phyloP scores from a whole-genome alignment of 495 filamentous ascomycete species.

The Penicillium taxi region DNA sequence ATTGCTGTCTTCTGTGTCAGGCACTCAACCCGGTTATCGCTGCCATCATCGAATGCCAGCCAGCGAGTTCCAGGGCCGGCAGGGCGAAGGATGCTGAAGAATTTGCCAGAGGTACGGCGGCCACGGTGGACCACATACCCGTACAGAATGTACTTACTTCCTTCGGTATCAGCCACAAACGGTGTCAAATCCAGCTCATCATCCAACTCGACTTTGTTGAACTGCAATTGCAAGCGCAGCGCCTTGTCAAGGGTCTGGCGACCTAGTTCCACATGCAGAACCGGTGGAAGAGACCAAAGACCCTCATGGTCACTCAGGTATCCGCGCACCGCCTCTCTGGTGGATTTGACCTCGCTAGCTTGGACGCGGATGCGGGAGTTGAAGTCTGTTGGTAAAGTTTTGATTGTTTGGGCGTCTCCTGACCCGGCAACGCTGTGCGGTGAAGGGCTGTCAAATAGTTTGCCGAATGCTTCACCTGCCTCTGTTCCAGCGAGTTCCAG shows the following conservation, averaged over 20 bases:
- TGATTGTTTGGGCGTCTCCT: conserved; percentile 7
- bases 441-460: conserved; percentile 39
- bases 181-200: conserved; percentile 42
- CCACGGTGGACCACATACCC: conserved; percentile 56
- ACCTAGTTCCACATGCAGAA: conserved; percentile 53
- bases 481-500: conserved; percentile 42
- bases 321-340: conserved; percentile 21
- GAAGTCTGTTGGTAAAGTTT: conserved; percentile 32
- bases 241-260: conserved; percentile 48
- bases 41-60: conserved; percentile 53
- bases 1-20: conserved; percentile 52
- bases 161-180: conserved; percentile 26
- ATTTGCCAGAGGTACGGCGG: conserved; percentile 52
- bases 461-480: conserved; percentile 29
- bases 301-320: conserved; percentile 31
- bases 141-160: conserved; percentile 48
- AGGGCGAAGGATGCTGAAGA: conserved; percentile 54
- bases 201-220: conserved; percentile 48
- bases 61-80: conserved; percentile 49
- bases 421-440: conserved; percentile 2
- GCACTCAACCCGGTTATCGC: conserved; percentile 47
- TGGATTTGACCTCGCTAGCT: conserved; percentile 29
- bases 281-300: conserved; percentile 35
- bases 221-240: conserved; percentile 50
- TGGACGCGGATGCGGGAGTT: conserved; percentile 35